phyloP scores from a whole-genome alignment of 306 rosid genomes.

The Luffa aegyptiaca region DNA sequence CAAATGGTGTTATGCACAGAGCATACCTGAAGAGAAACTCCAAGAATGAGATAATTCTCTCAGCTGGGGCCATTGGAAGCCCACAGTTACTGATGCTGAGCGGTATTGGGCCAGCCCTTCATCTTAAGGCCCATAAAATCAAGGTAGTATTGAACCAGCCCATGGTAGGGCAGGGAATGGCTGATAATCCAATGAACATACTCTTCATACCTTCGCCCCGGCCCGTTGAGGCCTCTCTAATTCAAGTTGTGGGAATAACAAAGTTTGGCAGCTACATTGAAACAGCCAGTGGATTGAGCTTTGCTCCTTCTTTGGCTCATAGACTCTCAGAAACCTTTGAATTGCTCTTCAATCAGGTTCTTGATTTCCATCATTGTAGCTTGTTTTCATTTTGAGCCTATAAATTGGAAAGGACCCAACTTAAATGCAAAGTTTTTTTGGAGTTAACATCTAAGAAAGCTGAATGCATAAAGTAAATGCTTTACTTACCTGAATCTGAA shows the following conservation, averaged over 20 bases:
- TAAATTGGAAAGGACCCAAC: neutral
- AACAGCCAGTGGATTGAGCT: conserved; percentile 43
- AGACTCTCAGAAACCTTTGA: conserved; percentile 19
- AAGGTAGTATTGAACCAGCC: conserved; percentile 44
- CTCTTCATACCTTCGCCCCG: conserved; percentile 52
- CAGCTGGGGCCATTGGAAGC: conserved; percentile 76
- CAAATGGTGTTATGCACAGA: conserved; percentile 30
- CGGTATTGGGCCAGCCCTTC: conserved; percentile 52
- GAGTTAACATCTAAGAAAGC: neutral
- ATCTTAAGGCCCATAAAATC: conserved; percentile 49
- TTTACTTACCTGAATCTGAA: neutral
- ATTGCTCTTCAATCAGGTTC: conserved; percentile 40
- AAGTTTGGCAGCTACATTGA: conserved; percentile 41
- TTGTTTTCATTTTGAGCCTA: neutral
- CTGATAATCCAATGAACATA: conserved; percentile 63
- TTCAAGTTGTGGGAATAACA: conserved; percentile 63
- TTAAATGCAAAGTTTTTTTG: neutral
- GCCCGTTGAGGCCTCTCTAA: conserved; percentile 58
- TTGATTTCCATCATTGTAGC: neutral
- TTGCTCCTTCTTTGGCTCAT: conserved; percentile 28
- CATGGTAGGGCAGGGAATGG: conserved; percentile 63
- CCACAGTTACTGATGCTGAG: conserved; percentile 66
- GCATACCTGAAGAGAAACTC: conserved; percentile 22
- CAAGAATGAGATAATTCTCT: conserved; percentile 43
- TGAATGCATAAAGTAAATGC: neutral